Evolutionary conservation across 2,329 filamentous ascomycete species (phyloP), one percentile per base, ranked within the genome.

Genomic region (Microdochium bolleyi): DNA sequence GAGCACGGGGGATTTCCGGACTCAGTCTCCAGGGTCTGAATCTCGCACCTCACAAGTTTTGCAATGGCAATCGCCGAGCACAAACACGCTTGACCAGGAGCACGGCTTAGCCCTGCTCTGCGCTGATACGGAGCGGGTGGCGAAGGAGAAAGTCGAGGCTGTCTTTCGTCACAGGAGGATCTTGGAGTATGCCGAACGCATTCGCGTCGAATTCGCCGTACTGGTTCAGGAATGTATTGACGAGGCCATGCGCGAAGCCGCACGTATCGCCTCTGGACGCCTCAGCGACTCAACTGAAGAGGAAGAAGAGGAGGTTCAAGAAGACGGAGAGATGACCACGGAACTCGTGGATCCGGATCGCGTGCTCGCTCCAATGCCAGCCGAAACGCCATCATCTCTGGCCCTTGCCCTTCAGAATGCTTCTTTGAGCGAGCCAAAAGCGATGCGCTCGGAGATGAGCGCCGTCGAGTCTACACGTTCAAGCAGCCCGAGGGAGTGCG

Each of bases 161-260:
- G 89, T 97, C 7, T 84, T 95, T 58, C 88, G 94, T 32, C 90
- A 97, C 68, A 86, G 92, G 50, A 86, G 87, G 61, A 95, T 97
- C 50, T 85, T 99, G 30, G 94, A 99, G 67, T 99, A 99, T 66
- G 86, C 92, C 0, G 94, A 99, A 70, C 85, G 95, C 30, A 96
- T 99, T 57, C 88, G 95, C 3, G 81, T 96, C 49, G 94, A 99
- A 63, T 95, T 96, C 62, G 88, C 92, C 25, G 82, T 95, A 24
- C 78, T 96, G 54, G 92, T 99, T 2, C 90, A 97, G 63, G 90
- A 96, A 61, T 99, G 94, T 66, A 96, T 99, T 51, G 87, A 95
- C 55, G 91, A 90, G 56, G 94, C 94, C 9, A 80, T 97, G 70
- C 83, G 82, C 58, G 96, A 97, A 69, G 92, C 94, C 51, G 88